Evolutionary conservation across 345 rosid species (phyloP).

Genomic region (Eucalyptus pauciflora): DNA sequence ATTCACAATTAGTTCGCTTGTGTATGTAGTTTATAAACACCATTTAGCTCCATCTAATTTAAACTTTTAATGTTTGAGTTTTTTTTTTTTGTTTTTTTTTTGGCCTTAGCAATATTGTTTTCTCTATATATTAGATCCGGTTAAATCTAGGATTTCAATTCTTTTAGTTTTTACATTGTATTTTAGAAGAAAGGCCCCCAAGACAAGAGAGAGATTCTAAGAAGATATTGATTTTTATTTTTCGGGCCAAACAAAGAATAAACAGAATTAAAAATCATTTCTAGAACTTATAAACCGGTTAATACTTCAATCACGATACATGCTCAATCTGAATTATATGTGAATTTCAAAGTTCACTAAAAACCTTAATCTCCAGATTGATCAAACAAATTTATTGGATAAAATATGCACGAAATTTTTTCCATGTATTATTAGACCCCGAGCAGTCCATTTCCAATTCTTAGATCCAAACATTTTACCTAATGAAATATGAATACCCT

Average conservation of each 20-base stretch:
- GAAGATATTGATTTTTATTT: too few relatives aligned
- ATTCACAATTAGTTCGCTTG: not conserved
- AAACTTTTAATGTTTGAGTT: not conserved
- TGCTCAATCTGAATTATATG: not conserved
- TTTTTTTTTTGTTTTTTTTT: too few relatives aligned
- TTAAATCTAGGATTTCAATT: too few relatives aligned
- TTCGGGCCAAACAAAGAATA: not conserved
- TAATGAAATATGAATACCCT: rapidly evolving
- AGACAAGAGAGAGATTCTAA: not conserved
- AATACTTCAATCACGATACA: rapidly evolving
- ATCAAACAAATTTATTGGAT: too few relatives aligned
- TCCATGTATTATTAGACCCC: not conserved
- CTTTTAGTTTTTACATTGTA: not conserved
- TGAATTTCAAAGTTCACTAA: not conserved
- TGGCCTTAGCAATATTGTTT: rapidly evolving
- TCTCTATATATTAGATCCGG: too few relatives aligned
- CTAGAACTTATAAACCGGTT: rapidly evolving
- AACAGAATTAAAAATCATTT: not conserved
- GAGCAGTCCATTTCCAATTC: not conserved
- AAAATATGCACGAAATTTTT: rapidly evolving
- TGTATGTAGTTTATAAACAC: not conserved
- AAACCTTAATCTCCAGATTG: rapidly evolving
- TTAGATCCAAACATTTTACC: not conserved
- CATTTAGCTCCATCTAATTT: not conserved
- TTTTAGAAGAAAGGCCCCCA: not conserved